Base-by-base conservation (phyloP, 495 filamentous ascomycete species). In the Talaromyces thailandensis region DNA sequence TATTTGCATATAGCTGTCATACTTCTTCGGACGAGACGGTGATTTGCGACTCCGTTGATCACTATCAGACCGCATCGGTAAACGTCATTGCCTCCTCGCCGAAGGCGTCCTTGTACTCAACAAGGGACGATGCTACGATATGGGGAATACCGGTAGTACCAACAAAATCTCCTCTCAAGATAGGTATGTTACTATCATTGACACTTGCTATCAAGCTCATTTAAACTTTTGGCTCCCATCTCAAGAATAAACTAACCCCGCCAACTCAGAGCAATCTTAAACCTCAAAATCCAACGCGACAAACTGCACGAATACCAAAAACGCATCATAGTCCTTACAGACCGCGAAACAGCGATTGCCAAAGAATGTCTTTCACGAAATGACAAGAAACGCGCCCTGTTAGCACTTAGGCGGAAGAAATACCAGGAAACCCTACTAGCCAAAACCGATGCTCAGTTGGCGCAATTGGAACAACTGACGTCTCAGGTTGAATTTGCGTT, bases 281-380 rank as follows among this genome's bases (percentile, higher is more conserved):
- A 98, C 76, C 86, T 98, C 71, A 98, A 98, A 74, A 89, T 86
- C 77, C 95, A 98, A 76, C 93, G 94, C 71, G 94, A 98, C 81
- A 92, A 90, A 68, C 90, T 98, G 2, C 91, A 92, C 65, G 90
- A 95, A 68, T 97, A 98, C 76, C 92, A 96, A 72, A 86, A 87
- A 63, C 89, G 89, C 65, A 93, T 98, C 69, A 86, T 86, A 31
- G 79, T 88, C 58, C 84, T 98, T 23, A 96, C 94, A 12, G 75
- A 86, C 70, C 85, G 86, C 59, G 95, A 98, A 73, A 93, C 86
- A 26, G 84, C 81, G 40, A 87, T 92, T 65, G 94, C 94, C n/a
- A 82, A 83, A 59, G 81, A 91, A 76, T 89, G 93, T 72, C 84
- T 98, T 8, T 75, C 79, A 1, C 78, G 80, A 43, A 84, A 86